Evolutionary conservation across 768 basidiomycete species (phyloP).

Genomic region (Lentinula raphanica): DNA sequence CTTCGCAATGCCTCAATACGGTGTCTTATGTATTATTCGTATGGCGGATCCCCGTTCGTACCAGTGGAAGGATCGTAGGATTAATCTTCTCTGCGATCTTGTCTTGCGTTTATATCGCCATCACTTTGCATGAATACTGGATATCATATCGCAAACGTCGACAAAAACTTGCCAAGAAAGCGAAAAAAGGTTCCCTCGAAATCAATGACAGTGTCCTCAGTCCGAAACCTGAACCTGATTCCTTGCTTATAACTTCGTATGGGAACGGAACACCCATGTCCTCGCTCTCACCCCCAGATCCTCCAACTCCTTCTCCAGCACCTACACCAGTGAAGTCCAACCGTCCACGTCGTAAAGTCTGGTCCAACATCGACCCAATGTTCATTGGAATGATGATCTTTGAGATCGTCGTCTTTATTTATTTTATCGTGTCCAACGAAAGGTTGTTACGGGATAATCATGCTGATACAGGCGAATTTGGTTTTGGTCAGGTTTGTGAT

Average conservation of each 20-base stretch:
- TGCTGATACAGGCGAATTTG: slow-evolving; percentile 18
- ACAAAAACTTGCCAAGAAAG: neutral
- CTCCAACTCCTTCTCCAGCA: neutral
- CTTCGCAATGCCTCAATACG: slow-evolving; percentile 22
- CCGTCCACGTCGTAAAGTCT: slow-evolving; percentile 27
- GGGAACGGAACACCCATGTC: neutral
- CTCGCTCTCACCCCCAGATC: neutral
- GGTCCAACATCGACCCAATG: slow-evolving; percentile 34
- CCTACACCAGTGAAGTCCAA: neutral
- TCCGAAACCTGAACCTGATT: neutral
- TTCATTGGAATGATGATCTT: slow-evolving; percentile 33
- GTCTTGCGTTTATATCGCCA: slow-evolving; percentile 22
- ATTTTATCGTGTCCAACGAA: slow-evolving; percentile 37
- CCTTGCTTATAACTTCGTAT: neutral
- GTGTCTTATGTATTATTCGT: slow-evolving; percentile 32
- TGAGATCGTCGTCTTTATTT: slow-evolving; percentile 31
- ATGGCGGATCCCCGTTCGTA: slow-evolving; percentile 23
- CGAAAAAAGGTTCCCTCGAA: neutral
- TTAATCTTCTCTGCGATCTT: slow-evolving; percentile 28
- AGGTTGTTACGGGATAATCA: slow-evolving; percentile 26
- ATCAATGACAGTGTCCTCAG: neutral
- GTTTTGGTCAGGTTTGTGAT: slow-evolving; percentile 31
- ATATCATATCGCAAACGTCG: slow-evolving; percentile 21
- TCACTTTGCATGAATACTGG: slow-evolving; percentile 30
- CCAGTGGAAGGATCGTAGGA: slow-evolving; percentile 25